A percentile compares a stretch with the other conserved stretches of the same genome.
These are phyloP conservation scores for Aphanocladium album DNA, from an alignment of 2,329 filamentous ascomycete species.

Conservation along the genomic window DNA sequence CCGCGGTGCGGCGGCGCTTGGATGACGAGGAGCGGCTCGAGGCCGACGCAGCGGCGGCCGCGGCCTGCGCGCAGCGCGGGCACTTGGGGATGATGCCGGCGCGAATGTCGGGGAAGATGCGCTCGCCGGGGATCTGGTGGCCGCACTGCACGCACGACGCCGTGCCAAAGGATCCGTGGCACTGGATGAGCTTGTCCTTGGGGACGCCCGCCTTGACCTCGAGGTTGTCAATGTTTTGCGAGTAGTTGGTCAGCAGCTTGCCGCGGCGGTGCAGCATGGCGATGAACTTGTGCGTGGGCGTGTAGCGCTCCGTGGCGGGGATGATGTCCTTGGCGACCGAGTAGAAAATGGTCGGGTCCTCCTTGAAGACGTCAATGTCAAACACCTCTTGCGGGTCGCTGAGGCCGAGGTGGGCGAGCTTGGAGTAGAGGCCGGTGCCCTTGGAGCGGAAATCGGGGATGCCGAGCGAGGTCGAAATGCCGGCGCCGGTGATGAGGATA, in stretches of 20 bases:
- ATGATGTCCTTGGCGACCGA: constrained; percentile 86
- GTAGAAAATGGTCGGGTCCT: constrained; percentile 88
- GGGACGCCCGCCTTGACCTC: constrained; percentile 81
- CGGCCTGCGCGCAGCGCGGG: constrained; percentile 57
- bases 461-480: constrained; percentile 92
- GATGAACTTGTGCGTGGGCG: constrained; percentile 93
- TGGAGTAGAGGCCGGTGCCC: constrained; percentile 84
- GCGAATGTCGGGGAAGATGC: constrained; percentile 74
- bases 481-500: constrained; percentile 89
- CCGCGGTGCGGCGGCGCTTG: constrained; percentile 38
- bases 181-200: constrained; percentile 82
- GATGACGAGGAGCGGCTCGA: constrained; percentile 17
- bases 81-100: constrained; percentile 74
- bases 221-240: constrained; percentile 97
- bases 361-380: constrained; percentile 78
- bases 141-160: constrained; percentile 83
- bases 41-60: constrained; percentile 30
- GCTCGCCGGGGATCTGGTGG: constrained; percentile 66
- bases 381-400: constrained; percentile 93
- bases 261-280: constrained; percentile 78
- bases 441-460: constrained; percentile 97
- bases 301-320: constrained; percentile 72
- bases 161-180: constrained; percentile 92
- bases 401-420: constrained; percentile 70
- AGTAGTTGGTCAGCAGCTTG: constrained; percentile 94